A percentile compares a stretch with the other conserved stretches of the same genome.
phyloP scores from a whole-genome alignment of 2,329 filamentous ascomycete species.

The Aspergillus pseudoviridinutans region DNA sequence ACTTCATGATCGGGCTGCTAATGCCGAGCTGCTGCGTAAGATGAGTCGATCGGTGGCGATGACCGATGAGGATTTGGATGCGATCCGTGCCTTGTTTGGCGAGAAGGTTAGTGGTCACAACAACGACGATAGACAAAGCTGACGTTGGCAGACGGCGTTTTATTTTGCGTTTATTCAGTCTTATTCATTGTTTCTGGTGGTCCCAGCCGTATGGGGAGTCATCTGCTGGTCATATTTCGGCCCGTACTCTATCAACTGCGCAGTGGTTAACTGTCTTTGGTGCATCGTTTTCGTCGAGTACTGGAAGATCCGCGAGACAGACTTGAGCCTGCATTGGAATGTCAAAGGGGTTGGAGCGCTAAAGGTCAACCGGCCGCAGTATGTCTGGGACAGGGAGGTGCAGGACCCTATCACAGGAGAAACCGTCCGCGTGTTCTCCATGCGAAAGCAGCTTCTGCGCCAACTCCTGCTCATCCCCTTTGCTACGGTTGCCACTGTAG shows the following conservation, averaged over 20 bases:
- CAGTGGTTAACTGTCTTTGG: slow-evolving; percentile 76
- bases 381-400: slow-evolving; percentile 71
- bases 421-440: slow-evolving; percentile 69
- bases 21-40: slow-evolving; percentile 69
- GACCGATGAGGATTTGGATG: slow-evolving; percentile 65
- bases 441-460: slow-evolving; percentile 67
- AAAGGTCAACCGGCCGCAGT: slow-evolving; percentile 72
- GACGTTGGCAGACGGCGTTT: slow-evolving; percentile 64
- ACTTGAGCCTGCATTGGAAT: slow-evolving; percentile 83
- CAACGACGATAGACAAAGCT: background rate
- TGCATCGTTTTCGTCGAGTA: slow-evolving; percentile 87
- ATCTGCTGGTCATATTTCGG: slow-evolving; percentile 78
- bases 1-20: slow-evolving; percentile 72
- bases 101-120: slow-evolving; percentile 51
- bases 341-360: slow-evolving; percentile 80
- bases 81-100: slow-evolving; percentile 72
- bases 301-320: slow-evolving; percentile 90
- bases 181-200: slow-evolving; percentile 82
- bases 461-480: slow-evolving; percentile 84
- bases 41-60: slow-evolving; percentile 64
- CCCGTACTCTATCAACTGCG: slow-evolving; percentile 78
- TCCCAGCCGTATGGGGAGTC: slow-evolving; percentile 74
- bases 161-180: slow-evolving; percentile 93
- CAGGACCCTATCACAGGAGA: slow-evolving; percentile 81
- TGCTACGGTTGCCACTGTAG: slow-evolving; percentile 65